Conservation (phyloP, 169 alveolate genomes). For the Plasmodium coatneyi region DNA sequence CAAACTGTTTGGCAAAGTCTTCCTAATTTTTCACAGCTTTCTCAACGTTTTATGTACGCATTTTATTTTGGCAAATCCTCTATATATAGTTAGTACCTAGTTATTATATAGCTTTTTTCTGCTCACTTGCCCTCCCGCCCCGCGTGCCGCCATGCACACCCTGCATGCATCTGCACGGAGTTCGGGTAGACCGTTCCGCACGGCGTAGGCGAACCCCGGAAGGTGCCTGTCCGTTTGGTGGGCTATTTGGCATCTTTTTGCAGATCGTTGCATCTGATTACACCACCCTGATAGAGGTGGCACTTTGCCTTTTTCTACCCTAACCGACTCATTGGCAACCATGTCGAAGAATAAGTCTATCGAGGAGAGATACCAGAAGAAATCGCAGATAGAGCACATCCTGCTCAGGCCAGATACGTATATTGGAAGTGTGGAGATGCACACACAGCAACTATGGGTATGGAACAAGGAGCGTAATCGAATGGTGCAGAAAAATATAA, state of each 20-base stretch:
- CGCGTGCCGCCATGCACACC: background rate
- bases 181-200: background rate
- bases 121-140: background rate
- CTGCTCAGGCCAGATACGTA: constrained; percentile 99
- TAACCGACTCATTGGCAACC: background rate
- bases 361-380: constrained; percentile 97
- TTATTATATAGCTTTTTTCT: background rate
- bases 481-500: constrained; percentile 89
- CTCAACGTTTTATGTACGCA: background rate
- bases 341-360: constrained; percentile 88
- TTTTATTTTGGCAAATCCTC: background rate
- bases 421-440: constrained; percentile 95
- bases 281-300: background rate
- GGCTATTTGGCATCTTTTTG: background rate
- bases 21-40: background rate
- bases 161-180: background rate
- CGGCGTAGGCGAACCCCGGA: background rate
- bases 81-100: background rate
- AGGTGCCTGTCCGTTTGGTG: no score
- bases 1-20: background rate
- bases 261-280: background rate
- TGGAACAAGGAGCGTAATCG: constrained; percentile 88
- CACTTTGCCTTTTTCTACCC: background rate
- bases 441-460: constrained; percentile 96
- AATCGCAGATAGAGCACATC: constrained; percentile 98